Conservation (phyloP, 2,329 filamentous ascomycete species). For the Aspergillus pseudoterreus region DNA sequence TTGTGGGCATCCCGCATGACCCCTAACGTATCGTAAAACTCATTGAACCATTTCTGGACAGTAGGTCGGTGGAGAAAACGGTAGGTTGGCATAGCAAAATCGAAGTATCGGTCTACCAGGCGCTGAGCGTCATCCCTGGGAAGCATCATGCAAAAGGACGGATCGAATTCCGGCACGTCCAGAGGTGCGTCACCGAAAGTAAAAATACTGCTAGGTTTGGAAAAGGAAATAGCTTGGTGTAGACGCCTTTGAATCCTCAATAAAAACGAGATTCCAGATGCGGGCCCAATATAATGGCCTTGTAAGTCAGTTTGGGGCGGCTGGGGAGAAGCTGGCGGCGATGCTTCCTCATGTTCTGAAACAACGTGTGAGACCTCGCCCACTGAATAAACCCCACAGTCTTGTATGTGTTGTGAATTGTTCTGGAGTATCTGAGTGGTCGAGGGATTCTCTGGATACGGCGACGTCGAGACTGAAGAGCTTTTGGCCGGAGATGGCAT, state of each 20-base stretch:
- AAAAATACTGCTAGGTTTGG: conserved; percentile 13
- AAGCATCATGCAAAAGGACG: conserved; percentile 43
- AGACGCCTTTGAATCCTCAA: conserved; percentile 18
- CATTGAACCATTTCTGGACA: conserved; percentile 42
- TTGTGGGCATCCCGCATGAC: conserved; percentile 39
- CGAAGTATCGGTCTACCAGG: conserved; percentile 41
- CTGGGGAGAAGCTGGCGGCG: neutral
- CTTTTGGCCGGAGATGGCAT: too few species aligned
- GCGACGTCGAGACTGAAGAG: too few species aligned
- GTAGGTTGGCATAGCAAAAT: conserved; percentile 44
- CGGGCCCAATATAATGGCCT: conserved; percentile 20
- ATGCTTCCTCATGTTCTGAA: neutral
- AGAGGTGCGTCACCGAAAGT: conserved; percentile 42
- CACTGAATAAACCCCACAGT: too few species aligned
- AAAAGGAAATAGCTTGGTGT: conserved; percentile 4
- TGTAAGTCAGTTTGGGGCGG: conserved; percentile 14
- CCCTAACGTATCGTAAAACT: conserved; percentile 46
- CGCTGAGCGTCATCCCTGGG: conserved; percentile 23
- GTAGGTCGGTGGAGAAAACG: conserved; percentile 45
- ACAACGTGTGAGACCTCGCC: neutral
- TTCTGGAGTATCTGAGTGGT: too few species aligned
- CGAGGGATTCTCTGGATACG: too few species aligned
- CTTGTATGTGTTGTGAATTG: too few species aligned
- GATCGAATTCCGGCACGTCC: conserved; percentile 37
- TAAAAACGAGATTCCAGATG: conserved; percentile 20